Evolutionary conservation across 352 stramenopile genomes (phyloP).

Genomic region (Globisporangium megalacanthum): DNA sequence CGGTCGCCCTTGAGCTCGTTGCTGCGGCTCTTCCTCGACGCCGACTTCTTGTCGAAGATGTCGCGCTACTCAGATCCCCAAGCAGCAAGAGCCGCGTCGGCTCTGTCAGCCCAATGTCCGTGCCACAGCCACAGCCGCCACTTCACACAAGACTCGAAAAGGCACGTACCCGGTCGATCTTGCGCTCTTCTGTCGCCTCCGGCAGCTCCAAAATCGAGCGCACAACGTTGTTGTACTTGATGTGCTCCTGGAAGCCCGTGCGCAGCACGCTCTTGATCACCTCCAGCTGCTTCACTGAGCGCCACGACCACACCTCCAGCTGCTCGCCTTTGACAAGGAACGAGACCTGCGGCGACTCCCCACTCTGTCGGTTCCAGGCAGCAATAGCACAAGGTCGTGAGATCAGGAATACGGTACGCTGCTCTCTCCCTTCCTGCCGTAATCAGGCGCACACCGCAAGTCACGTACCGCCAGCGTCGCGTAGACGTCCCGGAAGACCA

Average conservation of each 20-base stretch:
- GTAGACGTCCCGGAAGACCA: conserved; percentile 82
- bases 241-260: conserved; percentile 73
- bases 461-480: conserved; percentile 60
- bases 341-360: conserved; percentile 72
- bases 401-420: neutral
- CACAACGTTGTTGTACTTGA: conserved; percentile 88
- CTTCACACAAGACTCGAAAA: neutral
- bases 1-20: conserved; percentile 78
- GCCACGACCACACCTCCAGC: conserved; percentile 72
- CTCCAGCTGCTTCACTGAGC: conserved; percentile 78
- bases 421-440: no score
- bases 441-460: neutral
- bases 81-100: neutral
- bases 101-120: neutral
- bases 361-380: conserved; percentile 29
- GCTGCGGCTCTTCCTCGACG: conserved; percentile 66
- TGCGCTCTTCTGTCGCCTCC: conserved; percentile 67
- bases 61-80: conserved; percentile 35
- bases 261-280: conserved; percentile 72
- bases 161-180: conserved; percentile 60
- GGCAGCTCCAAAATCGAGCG: conserved; percentile 70
- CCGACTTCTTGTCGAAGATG: conserved; percentile 80
- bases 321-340: conserved; percentile 75
- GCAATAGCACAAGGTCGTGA: neutral
- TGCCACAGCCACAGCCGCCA: neutral